A percentile compares a stretch with the other conserved stretches of the same genome.
These are phyloP conservation scores for Amniculicola lignicola DNA, from an alignment of 495 filamentous ascomycete species.

Conservation along the genomic window DNA sequence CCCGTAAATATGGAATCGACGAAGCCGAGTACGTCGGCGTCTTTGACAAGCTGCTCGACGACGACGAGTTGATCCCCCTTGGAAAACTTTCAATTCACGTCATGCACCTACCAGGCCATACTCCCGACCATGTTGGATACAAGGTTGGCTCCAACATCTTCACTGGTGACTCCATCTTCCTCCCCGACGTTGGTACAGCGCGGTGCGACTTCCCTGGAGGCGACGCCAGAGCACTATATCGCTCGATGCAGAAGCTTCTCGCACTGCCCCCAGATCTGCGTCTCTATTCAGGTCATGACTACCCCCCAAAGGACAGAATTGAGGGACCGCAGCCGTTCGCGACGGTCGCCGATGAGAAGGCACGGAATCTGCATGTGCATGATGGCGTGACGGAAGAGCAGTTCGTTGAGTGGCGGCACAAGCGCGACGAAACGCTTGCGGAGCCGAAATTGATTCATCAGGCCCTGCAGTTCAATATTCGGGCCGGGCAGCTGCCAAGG, in stretches of 20 bases:
- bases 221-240: slow-evolving; percentile 46
- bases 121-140: slow-evolving; percentile 61
- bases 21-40: slow-evolving; percentile 43
- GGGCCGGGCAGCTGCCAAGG: slow-evolving; percentile 50
- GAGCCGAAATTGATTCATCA: slow-evolving; percentile 55
- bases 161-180: slow-evolving; percentile 59
- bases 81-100: slow-evolving; percentile 48
- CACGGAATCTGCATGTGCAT: slow-evolving; percentile 54
- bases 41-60: slow-evolving; percentile 54
- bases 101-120: slow-evolving; percentile 60
- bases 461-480: slow-evolving; percentile 58
- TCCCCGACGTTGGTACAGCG: slow-evolving; percentile 57
- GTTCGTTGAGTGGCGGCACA: slow-evolving; percentile 49
- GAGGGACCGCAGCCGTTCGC: slow-evolving; percentile 45
- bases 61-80: slow-evolving; percentile 52
- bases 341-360: slow-evolving; percentile 52
- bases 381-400: slow-evolving; percentile 43
- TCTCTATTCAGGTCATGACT: slow-evolving; percentile 49
- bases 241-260: slow-evolving; percentile 50
- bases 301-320: slow-evolving; percentile 40
- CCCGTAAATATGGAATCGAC: slow-evolving; percentile 46
- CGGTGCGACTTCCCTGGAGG: slow-evolving; percentile 62
- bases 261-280: slow-evolving; percentile 43
- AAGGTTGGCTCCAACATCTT: slow-evolving; percentile 57
- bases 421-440: slow-evolving; percentile 48